phyloP scores from a whole-genome alignment of 768 basidiomycete species.

The Wakefieldia striispora region DNA sequence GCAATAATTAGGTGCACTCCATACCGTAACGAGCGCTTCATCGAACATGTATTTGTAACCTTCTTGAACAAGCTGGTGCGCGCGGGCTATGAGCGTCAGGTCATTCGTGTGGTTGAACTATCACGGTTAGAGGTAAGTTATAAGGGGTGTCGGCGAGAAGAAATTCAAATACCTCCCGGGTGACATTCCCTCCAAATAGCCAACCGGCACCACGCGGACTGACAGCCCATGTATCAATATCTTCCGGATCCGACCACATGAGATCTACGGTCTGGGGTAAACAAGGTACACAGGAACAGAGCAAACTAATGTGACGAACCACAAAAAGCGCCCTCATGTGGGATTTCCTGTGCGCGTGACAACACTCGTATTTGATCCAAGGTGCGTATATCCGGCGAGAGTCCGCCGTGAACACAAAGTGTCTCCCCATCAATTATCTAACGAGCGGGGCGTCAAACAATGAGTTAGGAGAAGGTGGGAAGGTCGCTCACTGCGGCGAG shows the following conservation, averaged over 20 bases:
- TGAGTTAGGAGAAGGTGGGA: background rate
- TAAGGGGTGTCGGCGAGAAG: background rate
- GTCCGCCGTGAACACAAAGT: slow-evolving; percentile 92
- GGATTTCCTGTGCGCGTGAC: slow-evolving; percentile 95
- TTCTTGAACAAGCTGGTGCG: slow-evolving; percentile 96
- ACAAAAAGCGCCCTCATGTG: slow-evolving; percentile 98
- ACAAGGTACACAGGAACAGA: background rate
- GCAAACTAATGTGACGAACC: slow-evolving; percentile 40
- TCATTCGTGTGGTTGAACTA: slow-evolving; percentile 94
- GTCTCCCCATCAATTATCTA: slow-evolving; percentile 93
- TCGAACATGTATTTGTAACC: slow-evolving; percentile 98
- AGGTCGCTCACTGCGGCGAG: slow-evolving; percentile 74
- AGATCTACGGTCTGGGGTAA: slow-evolving; percentile 53
- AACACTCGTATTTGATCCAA: slow-evolving; percentile 92
- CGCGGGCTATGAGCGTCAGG: slow-evolving; percentile 85
- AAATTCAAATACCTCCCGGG: slow-evolving; percentile 60
- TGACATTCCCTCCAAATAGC: slow-evolving; percentile 87
- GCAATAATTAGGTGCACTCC: slow-evolving; percentile 90
- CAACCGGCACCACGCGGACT: slow-evolving; percentile 96
- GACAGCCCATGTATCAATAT: slow-evolving; percentile 94
- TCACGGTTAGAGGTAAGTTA: background rate
- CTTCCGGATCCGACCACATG: slow-evolving; percentile 98
- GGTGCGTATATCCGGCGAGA: slow-evolving; percentile 94
- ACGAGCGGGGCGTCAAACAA: background rate
- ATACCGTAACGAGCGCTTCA: slow-evolving; percentile 86